Conservation (phyloP, 2,329 filamentous ascomycete genomes). For the Alternaria gansuensis region DNA sequence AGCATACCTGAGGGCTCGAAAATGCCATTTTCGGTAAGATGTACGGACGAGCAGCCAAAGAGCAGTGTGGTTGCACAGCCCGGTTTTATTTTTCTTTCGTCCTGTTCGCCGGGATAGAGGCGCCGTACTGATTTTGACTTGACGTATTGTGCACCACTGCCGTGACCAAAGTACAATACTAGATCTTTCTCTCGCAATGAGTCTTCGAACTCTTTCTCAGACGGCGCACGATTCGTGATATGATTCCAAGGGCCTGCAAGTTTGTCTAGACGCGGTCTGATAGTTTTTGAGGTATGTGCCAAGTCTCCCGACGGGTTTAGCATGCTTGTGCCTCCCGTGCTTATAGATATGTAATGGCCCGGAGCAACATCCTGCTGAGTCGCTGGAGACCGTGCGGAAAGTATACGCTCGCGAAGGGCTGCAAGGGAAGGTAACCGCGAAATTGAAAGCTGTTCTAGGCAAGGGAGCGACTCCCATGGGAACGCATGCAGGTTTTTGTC, state of each 20-base stretch:
- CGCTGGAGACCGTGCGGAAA: slow-evolving; percentile 58
- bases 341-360: slow-evolving; percentile 61
- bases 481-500: slow-evolving; percentile 92
- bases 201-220: slow-evolving; percentile 77
- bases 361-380: slow-evolving; percentile 25
- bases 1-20: slow-evolving; percentile 93
- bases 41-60: slow-evolving; percentile 92
- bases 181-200: slow-evolving; percentile 73
- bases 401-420: slow-evolving; percentile 78
- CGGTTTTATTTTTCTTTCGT: slow-evolving; percentile 25
- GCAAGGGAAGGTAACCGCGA: slow-evolving; percentile 89
- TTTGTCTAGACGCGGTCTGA: slow-evolving; percentile 70
- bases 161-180: slow-evolving; percentile 94
- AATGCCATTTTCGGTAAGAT: slow-evolving; percentile 75
- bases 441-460: slow-evolving; percentile 78
- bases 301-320: slow-evolving; percentile 91
- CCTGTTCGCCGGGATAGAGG: slow-evolving; percentile 64
- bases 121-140: slow-evolving; percentile 82
- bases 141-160: slow-evolving; percentile 93
- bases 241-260: slow-evolving; percentile 67
- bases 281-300: slow-evolving; percentile 77
- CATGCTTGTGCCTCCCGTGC: slow-evolving; percentile 73
- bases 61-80: slow-evolving; percentile 82
- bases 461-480: slow-evolving; percentile 95
- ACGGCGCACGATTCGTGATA: slow-evolving; percentile 73